Evolutionary conservation across 1,284 basidiomycete genomes (phyloP).

Genomic region (Leccinum fallax): DNA sequence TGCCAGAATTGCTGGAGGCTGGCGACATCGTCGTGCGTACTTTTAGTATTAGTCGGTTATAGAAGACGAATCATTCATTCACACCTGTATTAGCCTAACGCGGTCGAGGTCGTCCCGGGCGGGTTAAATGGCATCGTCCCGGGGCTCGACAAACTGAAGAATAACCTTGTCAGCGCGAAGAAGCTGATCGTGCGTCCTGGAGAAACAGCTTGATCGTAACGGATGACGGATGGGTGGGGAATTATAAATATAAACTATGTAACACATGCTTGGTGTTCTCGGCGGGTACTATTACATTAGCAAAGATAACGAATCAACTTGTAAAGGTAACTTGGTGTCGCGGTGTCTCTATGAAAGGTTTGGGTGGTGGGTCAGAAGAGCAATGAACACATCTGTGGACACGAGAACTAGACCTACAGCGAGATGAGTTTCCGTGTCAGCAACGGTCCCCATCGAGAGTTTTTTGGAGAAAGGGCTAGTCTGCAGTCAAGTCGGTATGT

Average conservation of each 20-base stretch:
- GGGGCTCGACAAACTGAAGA: slow-evolving; percentile 27
- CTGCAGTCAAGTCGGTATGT: too few species aligned
- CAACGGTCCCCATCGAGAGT: too few species aligned
- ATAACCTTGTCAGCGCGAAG: slow-evolving; percentile 29
- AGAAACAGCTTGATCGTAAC: slow-evolving; percentile 14
- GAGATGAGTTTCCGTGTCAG: too few species aligned
- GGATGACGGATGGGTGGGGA: background rate
- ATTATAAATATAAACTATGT: background rate
- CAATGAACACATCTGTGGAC: too few species aligned
- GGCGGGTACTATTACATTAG: background rate
- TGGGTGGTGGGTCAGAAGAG: too few species aligned
- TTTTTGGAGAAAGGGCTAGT: too few species aligned
- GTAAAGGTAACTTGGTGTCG: too few species aligned
- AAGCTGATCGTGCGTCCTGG: slow-evolving; percentile 19
- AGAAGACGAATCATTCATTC: background rate
- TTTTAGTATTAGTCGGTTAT: background rate
- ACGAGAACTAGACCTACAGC: too few species aligned
- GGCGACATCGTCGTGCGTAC: slow-evolving; percentile 27
- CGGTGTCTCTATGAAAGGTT: too few species aligned
- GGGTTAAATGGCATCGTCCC: slow-evolving; percentile 19
- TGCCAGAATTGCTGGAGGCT: slow-evolving; percentile 20
- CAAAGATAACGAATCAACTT: background rate
- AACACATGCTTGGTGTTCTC: background rate
- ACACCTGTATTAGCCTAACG: slow-evolving; percentile 19
- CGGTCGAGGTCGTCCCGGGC: slow-evolving; percentile 26